Percentiles rank a stretch among this genome's conserved stretches.
Conservation (phyloP, 306 rosid genomes). For the Echinosophora koreensis region DNA sequence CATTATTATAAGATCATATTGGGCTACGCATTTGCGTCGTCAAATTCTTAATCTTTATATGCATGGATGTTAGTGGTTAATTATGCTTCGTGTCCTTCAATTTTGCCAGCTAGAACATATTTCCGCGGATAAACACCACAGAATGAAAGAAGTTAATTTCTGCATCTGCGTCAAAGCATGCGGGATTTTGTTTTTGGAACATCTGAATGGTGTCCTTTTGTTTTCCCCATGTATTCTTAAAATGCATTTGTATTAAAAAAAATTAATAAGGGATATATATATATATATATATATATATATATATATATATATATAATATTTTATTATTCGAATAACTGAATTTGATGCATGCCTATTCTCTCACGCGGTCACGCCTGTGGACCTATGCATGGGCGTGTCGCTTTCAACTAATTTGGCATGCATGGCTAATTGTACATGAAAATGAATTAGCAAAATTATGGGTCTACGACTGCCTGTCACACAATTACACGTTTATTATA, state of each 20-base stretch:
- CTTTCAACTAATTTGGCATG: slow-evolving; percentile 13
- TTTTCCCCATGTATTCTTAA: too few relatives aligned
- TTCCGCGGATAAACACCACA: background rate
- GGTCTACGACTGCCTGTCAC: too few relatives aligned
- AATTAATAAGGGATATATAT: too few relatives aligned
- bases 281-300: too few relatives aligned
- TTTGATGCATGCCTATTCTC: background rate
- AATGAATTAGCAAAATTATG: background rate
- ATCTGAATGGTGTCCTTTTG: too few relatives aligned
- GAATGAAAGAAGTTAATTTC: background rate
- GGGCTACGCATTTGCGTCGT: background rate
- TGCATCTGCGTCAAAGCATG: background rate
- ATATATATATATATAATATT: too few relatives aligned
- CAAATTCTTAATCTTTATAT: background rate
- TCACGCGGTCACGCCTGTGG: background rate
- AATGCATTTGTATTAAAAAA: too few relatives aligned
- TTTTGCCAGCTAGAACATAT: slow-evolving; percentile 9
- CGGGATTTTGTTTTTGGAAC: background rate
- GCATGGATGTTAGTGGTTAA: background rate
- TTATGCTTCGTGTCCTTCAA: slow-evolving; percentile 11
- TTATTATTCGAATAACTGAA: too few relatives aligned
- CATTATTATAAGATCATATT: too few relatives aligned
- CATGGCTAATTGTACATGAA: background rate
- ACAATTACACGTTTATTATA: too few relatives aligned
- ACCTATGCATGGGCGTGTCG: background rate